phyloP scores from a whole-genome alignment of 2,329 filamentous ascomycete species.

The Aspergillus tubingensis region DNA sequence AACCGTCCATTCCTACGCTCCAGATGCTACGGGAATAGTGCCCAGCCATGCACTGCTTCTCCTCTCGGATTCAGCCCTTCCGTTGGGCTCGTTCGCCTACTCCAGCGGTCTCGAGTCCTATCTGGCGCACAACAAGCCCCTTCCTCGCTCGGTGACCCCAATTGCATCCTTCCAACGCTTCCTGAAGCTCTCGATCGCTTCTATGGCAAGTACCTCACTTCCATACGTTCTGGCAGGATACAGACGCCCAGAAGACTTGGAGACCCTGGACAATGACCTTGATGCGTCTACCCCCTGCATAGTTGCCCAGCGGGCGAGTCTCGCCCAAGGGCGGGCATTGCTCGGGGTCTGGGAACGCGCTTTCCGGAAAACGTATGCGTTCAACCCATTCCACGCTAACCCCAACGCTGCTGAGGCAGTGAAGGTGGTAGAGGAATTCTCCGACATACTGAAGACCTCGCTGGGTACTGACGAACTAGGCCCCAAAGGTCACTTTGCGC shows the following conservation, averaged over 20 bases:
- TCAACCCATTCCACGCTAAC: constrained; percentile 12
- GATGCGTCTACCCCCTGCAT: constrained; percentile 65
- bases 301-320: constrained; percentile 62
- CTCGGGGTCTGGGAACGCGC: constrained; percentile 62
- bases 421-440: constrained; percentile 40
- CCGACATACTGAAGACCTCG: constrained; percentile 40
- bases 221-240: constrained; percentile 62
- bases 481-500: constrained; percentile 59
- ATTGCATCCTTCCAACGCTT: constrained; percentile 56
- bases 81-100: constrained; percentile 66
- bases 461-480: constrained; percentile 34
- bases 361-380: constrained; percentile 42
- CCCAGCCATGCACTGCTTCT: constrained; percentile 57
- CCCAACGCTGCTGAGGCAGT: constrained; percentile 25
- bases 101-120: constrained; percentile 66
- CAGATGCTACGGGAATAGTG: not conserved
- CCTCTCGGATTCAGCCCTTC: constrained; percentile 65
- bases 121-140: constrained; percentile 56
- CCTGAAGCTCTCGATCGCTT: constrained; percentile 58
- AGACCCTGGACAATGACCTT: constrained; percentile 62
- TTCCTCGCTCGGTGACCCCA: constrained; percentile 34
- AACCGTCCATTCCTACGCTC: not conserved
- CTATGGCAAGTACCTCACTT: constrained; percentile 60
- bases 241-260: constrained; percentile 51
- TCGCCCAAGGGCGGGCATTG: constrained; percentile 62